These are phyloP conservation scores for Crithidia acanthocephali DNA, from an alignment of 208 protist species.

Conservation along the genomic window DNA sequence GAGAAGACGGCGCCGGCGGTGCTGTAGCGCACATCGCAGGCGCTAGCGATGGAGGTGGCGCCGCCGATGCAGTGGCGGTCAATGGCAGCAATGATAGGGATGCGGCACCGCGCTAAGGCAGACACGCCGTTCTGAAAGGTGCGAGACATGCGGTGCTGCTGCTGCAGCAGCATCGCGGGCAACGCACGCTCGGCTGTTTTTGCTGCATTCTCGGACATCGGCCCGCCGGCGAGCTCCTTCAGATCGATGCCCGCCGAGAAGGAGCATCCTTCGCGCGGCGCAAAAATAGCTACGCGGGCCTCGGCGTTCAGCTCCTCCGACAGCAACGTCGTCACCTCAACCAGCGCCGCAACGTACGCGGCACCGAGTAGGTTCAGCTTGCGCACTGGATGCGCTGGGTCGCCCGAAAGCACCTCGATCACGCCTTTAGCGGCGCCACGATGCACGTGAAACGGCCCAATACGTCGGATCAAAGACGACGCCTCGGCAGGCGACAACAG, in stretches of 20 bases:
- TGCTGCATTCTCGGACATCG: no score
- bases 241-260: constrained; percentile 74
- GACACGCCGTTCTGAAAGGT: constrained; percentile 62
- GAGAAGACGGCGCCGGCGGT: constrained; percentile 60
- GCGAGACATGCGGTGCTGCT: constrained; percentile 50
- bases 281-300: constrained; percentile 61
- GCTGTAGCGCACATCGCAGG: constrained; percentile 68
- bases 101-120: constrained; percentile 57
- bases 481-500: constrained; percentile 2
- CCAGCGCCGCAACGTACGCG: constrained; percentile 46
- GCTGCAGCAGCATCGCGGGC: constrained; percentile 66
- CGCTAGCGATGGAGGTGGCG: constrained; percentile 68
- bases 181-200: constrained; percentile 2
- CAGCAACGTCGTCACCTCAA: constrained; percentile 37
- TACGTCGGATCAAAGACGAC: constrained; percentile 23
- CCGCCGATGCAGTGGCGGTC: constrained; percentile 77
- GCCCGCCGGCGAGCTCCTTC: constrained; percentile 22
- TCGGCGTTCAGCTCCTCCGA: constrained; percentile 56
- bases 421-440: constrained; percentile 38
- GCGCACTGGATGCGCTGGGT: constrained; percentile 39
- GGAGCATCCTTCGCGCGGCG: constrained; percentile 45
- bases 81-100: constrained; percentile 67
- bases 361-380: constrained; percentile 68
- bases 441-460: constrained; percentile 54
- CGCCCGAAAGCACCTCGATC: constrained; percentile 50